Conservation (phyloP, 306 rosid species). For the Inga laurina region DNA sequence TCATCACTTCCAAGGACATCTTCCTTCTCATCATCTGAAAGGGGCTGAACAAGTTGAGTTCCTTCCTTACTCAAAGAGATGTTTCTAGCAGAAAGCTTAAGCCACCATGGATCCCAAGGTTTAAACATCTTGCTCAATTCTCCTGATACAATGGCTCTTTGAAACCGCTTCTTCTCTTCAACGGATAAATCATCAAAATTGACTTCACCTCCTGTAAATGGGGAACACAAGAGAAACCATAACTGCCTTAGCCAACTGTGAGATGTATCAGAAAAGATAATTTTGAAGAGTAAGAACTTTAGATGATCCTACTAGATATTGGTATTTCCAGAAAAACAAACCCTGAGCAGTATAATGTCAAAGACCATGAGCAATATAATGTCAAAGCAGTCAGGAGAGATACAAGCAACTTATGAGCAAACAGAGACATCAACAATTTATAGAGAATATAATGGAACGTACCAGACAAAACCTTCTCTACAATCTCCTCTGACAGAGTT, state of each 20-base stretch:
- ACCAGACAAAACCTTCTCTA: constrained; percentile 70
- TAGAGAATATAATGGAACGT: constrained; percentile 19
- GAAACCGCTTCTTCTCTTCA: constrained; percentile 81
- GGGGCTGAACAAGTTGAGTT: constrained; percentile 75
- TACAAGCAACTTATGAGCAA: constrained; percentile 13
- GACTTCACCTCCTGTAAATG: constrained; percentile 68
- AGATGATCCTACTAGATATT: neutral
- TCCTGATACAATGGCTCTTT: constrained; percentile 82
- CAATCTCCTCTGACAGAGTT: constrained; percentile 61
- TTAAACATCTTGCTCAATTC: constrained; percentile 86
- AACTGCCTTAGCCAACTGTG: constrained; percentile 32
- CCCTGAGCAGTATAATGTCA: neutral
- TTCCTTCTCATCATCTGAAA: constrained; percentile 42
- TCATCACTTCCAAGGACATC: constrained; percentile 39
- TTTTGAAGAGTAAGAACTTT: neutral
- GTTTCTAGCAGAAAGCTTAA: constrained; percentile 64
- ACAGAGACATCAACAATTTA: neutral
- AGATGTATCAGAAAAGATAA: neutral
- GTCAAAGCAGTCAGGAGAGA: neutral
- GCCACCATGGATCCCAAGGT: constrained; percentile 99
- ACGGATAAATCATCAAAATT: constrained; percentile 71
- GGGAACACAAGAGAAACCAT: constrained; percentile 4
- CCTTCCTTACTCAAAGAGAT: constrained; percentile 80
- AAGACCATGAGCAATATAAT: no score
- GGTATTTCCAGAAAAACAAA: neutral